Base-by-base conservation (phyloP, 352 stramenopile species). In the Globisporangium alternatum region DNA sequence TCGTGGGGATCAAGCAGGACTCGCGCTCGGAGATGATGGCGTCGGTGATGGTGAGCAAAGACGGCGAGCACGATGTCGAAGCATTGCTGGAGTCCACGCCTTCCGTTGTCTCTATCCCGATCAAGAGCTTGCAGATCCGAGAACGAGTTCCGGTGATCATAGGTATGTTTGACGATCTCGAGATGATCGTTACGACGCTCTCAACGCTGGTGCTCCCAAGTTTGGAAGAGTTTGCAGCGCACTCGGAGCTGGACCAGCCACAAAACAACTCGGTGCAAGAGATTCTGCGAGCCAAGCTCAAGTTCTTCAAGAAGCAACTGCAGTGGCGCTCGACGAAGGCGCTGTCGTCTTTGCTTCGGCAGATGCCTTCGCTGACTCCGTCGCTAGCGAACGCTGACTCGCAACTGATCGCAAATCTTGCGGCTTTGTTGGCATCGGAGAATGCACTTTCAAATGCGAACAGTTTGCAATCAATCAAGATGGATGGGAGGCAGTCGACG, bases 321-420 rank as follows among this genome's bases (percentile, higher is more conserved):
- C 83, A 88, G 62, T 96, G 88, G 88, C 66, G 85, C 15, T 74
- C 88, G 13, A 86, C 81, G 0, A 95, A 93, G 67, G 88, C 88
- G 5, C 66, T 96, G 8, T 72, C 79, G 1, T 81, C 72, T 0
- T 55, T 95, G 56, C 68, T 94, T 19, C 91, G 88, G 64, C 88
- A 96, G 48, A 79, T 93, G 39, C 69, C 87, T 1, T 65, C 62
- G 1, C 60, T 90, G 2, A 78, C 62, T 15, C 67, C 67, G 0
- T 43, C 56, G 25, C 55, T 89, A 25, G 69, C 77, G 22, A 85
- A 76, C 57, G 57, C 72, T 3, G 80, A 92, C 41, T 89, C 85
- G 1, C 75, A 91, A 49, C 69, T 95, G 5, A 65, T 93, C 12
- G 77, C 77, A 13, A 89, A 81, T 25, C 62, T 95, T 31, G 77